phyloP scores from a whole-genome alignment of 1,284 basidiomycete genomes.

The Puccinia triticina region DNA sequence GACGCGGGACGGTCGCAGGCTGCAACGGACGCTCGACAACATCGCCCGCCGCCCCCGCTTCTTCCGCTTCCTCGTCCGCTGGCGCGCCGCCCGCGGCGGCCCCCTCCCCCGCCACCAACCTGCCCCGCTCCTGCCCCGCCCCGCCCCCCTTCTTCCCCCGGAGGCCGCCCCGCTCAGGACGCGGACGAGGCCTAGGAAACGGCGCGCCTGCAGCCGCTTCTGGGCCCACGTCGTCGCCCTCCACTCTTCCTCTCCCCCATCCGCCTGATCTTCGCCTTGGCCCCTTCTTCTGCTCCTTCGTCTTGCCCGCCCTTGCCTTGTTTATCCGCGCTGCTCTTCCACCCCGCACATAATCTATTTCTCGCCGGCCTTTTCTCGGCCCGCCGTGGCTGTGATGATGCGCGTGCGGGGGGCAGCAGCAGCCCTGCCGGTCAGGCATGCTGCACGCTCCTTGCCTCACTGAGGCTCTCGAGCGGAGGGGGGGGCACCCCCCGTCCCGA shows the following conservation, averaged over 20 bases:
- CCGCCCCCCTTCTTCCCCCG: too few species aligned
- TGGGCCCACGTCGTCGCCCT: not conserved
- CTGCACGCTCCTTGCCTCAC: too few species aligned
- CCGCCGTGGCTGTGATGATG: too few species aligned
- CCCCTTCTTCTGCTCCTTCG: not conserved
- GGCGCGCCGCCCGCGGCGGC: not conserved
- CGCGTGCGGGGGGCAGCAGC: too few species aligned
- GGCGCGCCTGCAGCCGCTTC: slow-evolving; percentile 14
- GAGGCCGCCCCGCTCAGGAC: too few species aligned
- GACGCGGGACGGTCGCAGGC: too few species aligned
- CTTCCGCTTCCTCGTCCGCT: not conserved
- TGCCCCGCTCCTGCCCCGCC: not conserved
- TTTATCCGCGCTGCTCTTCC: too few species aligned
- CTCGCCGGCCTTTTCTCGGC: too few species aligned
- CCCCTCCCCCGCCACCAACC: not conserved
- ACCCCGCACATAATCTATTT: too few species aligned
- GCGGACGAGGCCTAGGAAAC: not conserved
- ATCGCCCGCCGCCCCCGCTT: not conserved
- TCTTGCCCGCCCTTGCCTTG: not conserved
- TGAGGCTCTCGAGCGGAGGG: too few species aligned
- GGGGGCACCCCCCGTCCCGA: too few species aligned
- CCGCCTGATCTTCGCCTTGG: not conserved
- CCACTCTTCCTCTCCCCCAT: not conserved
- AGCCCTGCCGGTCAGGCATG: too few species aligned
- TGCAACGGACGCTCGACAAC: not conserved